A percentile compares a stretch with the other conserved stretches of the same genome.
phyloP scores from a whole-genome alignment of 2,329 filamentous ascomycete genomes.

The Emergomyces orientalis region DNA sequence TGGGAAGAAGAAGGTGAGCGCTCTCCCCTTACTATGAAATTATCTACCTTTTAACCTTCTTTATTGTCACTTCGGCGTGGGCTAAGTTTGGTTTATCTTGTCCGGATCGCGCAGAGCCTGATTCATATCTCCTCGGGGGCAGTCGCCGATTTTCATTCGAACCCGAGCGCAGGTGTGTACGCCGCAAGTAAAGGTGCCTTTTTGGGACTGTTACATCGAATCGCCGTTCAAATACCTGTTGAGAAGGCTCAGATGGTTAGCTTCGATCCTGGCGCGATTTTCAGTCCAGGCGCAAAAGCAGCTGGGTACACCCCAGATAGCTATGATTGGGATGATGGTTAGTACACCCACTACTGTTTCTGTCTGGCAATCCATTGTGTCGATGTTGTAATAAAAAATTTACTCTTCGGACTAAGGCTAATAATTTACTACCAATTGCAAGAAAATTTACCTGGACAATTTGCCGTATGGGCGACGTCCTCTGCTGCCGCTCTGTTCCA shows the following conservation, averaged over 20 bases:
- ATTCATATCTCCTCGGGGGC: neutral
- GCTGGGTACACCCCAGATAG: neutral
- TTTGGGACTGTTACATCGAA: neutral
- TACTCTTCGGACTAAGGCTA: neutral
- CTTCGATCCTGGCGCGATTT: neutral
- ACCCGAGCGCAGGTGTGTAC: neutral
- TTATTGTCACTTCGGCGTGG: neutral
- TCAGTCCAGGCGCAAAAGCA: neutral
- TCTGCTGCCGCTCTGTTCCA: conserved; percentile 33
- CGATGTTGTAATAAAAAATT: neutral
- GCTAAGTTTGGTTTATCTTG: neutral
- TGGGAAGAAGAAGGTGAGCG: neutral
- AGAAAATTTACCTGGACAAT: conserved; percentile 20
- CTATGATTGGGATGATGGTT: neutral
- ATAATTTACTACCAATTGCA: neutral
- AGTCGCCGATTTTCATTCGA: neutral
- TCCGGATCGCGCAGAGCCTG: neutral
- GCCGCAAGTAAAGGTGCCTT: neutral
- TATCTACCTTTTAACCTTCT: neutral
- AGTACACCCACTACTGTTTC: neutral
- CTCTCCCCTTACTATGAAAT: neutral
- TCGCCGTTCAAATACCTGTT: neutral
- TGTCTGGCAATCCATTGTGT: neutral
- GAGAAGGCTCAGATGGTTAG: conserved; percentile 1
- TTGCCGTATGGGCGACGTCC: conserved; percentile 32